These are phyloP conservation scores for Phaeodactylum tricornutum DNA, from an alignment of 108 stramenopile genomes.

Conservation along the genomic window DNA sequence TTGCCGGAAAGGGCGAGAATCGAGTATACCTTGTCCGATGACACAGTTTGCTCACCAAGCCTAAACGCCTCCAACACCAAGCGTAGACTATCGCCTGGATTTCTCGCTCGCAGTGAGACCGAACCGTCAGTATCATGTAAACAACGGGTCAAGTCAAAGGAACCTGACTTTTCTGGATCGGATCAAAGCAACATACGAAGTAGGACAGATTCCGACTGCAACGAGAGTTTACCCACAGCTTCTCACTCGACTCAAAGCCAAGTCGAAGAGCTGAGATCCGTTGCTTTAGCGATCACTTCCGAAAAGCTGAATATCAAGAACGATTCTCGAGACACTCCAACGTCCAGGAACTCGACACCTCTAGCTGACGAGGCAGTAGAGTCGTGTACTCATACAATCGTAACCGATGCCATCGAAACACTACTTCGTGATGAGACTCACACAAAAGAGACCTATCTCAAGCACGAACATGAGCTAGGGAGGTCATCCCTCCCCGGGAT, in stretches of 20 bases:
- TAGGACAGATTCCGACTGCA: too few species aligned
- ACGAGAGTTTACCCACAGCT: too few species aligned
- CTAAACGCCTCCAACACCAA: constrained; percentile 6
- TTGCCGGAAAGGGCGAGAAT: constrained; percentile 12
- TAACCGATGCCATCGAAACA: constrained; percentile 42
- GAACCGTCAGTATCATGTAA: background rate
- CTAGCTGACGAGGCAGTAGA: constrained; percentile 33
- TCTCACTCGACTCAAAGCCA: too few species aligned
- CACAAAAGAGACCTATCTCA: constrained; percentile 33
- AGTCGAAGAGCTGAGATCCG: too few species aligned
- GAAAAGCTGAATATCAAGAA: constrained; percentile 16
- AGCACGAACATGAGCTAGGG: constrained; percentile 31
- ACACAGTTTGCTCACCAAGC: background rate
- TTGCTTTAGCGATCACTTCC: constrained; percentile 25
- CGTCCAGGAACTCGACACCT: constrained; percentile 2
- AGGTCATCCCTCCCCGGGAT: constrained; percentile 37
- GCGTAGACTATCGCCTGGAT: constrained; percentile 21
- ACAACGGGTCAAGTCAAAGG: background rate
- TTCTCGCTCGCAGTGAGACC: background rate
- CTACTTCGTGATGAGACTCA: constrained; percentile 36
- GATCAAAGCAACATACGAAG: too few species aligned
- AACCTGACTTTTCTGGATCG: background rate
- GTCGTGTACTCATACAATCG: constrained; percentile 38
- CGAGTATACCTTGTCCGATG: constrained; percentile 2
- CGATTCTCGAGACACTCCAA: background rate